Evolutionary conservation across 2,329 filamentous ascomycete species (phyloP), one percentile per base, ranked within the genome.

Genomic region (Neonectria hederae): DNA sequence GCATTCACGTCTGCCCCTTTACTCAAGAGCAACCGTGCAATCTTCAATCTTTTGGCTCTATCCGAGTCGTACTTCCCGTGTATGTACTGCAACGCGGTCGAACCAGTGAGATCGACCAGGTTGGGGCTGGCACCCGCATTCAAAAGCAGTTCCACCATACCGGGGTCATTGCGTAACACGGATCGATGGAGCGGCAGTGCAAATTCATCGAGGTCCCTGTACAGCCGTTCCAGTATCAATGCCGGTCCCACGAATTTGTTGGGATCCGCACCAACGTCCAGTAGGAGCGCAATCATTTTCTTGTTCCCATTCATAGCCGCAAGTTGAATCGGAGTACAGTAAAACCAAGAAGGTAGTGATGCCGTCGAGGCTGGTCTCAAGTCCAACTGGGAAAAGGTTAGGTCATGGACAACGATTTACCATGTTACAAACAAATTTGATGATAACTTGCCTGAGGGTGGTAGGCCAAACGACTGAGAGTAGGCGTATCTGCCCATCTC

Each of bases 401-500:
- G 46, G 1, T 2, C 17, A 19, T 11, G 9, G 19, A n/a, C 4
- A 2, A 28, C 9, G 9, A n/a, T 19, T 5, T 28, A 6, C 9
- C 21, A 11, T 10, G 8, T 5, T 17, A 4, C n/a, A n/a, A n/a
- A n/a, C n/a, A n/a, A n/a, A n/a, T n/a, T n/a, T n/a, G n/a, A 14
- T 5, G 1, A 11, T 17, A 10, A 19, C 26, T 13, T 49, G 19
- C 46, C 21, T 19, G 24, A 49, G 4, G 24, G 2, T 3, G 26
- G 17, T 28, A 0, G n/a, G 22, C 17, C 2, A 26, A 28, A 38
- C 9, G 17, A 21, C 19, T 24, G 43, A 22, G n/a, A 28, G 13
- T 19, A 10, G n/a, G n/a, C 28, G 19, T 59, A 54, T 46, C 57
- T 59, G 28, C 10, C 22, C 19, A 59, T n/a, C 49, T 35, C 48